Evolutionary conservation across 2,329 filamentous ascomycete genomes (phyloP), one percentile per base, ranked within the genome.

Genomic region (Zasmidium cellare): DNA sequence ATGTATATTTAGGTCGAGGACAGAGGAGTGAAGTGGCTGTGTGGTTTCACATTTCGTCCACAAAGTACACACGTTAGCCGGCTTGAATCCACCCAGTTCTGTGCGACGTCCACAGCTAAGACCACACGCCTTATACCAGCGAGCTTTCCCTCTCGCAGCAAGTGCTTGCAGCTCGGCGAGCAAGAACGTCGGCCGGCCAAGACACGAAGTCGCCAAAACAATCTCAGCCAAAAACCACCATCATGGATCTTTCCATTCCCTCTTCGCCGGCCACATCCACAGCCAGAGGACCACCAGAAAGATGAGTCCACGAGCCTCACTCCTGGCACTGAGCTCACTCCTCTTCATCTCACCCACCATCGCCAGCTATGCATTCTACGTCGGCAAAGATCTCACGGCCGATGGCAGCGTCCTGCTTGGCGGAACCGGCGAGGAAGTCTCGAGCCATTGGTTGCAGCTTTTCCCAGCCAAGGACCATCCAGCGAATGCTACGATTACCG

Each of bases 281-380:
- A 9, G 6, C 7, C 3, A 18, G 35, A 41, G 35, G 7, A 41
- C 35, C 11, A n/a, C 35, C 11, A n/a, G 5, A 28, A 28, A 11
- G 11, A 28, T 28, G 25, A 6, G 5, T 5, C 11, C 11, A 28
- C 11, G 6, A 11, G 25, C 25, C 25, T 28, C 25, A 5, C 25
- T 28, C 11, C 25, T 28, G 25, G 25, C 25, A 28, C 16, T 41
- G 35, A 41, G 35, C 35, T 14, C 35, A 41, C 35, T 41, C 35
- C 7, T 41, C 35, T 41, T 41, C 35, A 14, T 41, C 35, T 3
- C 35, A 6, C 49, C 52, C 11, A 49, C 53, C 18, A 14, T 49
- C 31, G 75, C 75, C n/a, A 80, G 78, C 68, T 79, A 80, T 65
- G 77, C 76, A 14, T 79, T 80, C 66, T 80, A 79, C 53, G 76